phyloP scores from a whole-genome alignment of 1,139 yeast genomes.

The Zhuliangozyma parablackwelliae region DNA sequence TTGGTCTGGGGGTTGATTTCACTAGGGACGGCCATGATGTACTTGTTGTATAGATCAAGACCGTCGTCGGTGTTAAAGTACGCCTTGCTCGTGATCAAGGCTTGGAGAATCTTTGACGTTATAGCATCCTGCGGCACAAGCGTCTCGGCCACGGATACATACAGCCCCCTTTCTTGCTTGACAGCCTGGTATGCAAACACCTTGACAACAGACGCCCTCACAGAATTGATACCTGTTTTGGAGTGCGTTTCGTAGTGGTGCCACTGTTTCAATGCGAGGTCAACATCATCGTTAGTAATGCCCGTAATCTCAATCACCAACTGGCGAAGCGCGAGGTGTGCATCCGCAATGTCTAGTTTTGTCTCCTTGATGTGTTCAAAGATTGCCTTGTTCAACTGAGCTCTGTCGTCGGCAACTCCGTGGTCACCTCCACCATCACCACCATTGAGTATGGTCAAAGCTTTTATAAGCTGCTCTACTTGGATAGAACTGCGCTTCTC shows the following conservation, averaged over 20 bases:
- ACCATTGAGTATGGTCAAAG: too few species aligned
- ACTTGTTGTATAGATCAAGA: slow-evolving; percentile 49
- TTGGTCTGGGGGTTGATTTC: slow-evolving; percentile 29
- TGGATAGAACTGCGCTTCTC: too few species aligned
- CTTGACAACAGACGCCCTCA: slow-evolving; percentile 25
- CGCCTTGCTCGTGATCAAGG: slow-evolving; percentile 44
- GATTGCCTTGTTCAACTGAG: slow-evolving; percentile 2
- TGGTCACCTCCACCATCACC: too few species aligned
- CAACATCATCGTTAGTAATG: slow-evolving; percentile 25
- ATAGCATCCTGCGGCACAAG: slow-evolving; percentile 28
- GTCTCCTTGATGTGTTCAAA: slow-evolving; percentile 5
- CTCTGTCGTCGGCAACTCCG: too few species aligned
- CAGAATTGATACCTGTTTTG: slow-evolving; percentile 30
- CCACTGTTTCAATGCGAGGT: slow-evolving; percentile 24
- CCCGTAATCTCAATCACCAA: slow-evolving; percentile 36
- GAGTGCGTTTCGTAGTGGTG: slow-evolving; percentile 35
- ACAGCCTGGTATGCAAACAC: slow-evolving; percentile 42
- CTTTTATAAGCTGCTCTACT: too few species aligned
- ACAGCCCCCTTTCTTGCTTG: slow-evolving; percentile 23
- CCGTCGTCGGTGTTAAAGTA: slow-evolving; percentile 29
- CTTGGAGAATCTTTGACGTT: slow-evolving; percentile 38
- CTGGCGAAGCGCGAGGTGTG: slow-evolving; percentile 23
- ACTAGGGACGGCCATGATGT: slow-evolving; percentile 36
- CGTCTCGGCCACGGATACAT: slow-evolving; percentile 43
- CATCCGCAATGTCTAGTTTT: slow-evolving; percentile 24